Percentiles rank a stretch among this genome's conserved stretches.
Evolutionary conservation across 2,329 filamentous ascomycete genomes (phyloP).

Genomic region (Blumeria graminis): DNA sequence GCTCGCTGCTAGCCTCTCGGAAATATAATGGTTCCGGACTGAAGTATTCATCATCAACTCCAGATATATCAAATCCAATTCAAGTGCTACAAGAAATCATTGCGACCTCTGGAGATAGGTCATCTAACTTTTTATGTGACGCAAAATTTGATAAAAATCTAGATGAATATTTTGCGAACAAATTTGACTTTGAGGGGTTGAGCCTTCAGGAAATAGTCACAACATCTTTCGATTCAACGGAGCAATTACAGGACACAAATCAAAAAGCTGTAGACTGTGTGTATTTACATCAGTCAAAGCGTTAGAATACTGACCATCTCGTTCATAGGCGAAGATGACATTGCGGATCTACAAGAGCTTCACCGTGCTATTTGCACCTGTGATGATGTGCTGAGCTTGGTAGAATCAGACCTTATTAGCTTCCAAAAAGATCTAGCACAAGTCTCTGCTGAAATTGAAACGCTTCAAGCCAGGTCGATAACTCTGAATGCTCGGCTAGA

Average conservation of each 20-base stretch:
- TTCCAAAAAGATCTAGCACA: slow-evolving; percentile 83
- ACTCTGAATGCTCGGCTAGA: slow-evolving; percentile 65
- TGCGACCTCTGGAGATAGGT: slow-evolving; percentile 10
- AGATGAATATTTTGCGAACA: slow-evolving; percentile 28
- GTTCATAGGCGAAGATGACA: slow-evolving; percentile 46
- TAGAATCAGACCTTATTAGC: slow-evolving; percentile 74
- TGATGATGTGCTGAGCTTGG: slow-evolving; percentile 78
- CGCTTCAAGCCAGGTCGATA: slow-evolving; percentile 63
- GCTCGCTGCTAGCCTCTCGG: slow-evolving; percentile 44
- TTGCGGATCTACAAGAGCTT: slow-evolving; percentile 67
- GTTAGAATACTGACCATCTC: slow-evolving; percentile 4
- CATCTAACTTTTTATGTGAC: slow-evolving; percentile 3
- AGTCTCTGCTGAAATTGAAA: slow-evolving; percentile 90
- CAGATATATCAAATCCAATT: slow-evolving; percentile 41
- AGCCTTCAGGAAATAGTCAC: slow-evolving; percentile 37
- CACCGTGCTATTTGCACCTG: slow-evolving; percentile 76
- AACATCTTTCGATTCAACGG: neutral
- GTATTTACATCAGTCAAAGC: slow-evolving; percentile 15
- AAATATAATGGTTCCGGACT: slow-evolving; percentile 42
- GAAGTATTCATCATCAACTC: slow-evolving; percentile 29
- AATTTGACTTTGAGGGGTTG: slow-evolving; percentile 57
- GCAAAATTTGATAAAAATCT: slow-evolving; percentile 3
- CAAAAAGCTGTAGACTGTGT: slow-evolving; percentile 52
- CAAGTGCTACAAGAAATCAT: slow-evolving; percentile 32
- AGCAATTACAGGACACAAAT: slow-evolving; percentile 19